Conservation (phyloP, 179 eudicot genomes). For the Beta lomatogona region DNA sequence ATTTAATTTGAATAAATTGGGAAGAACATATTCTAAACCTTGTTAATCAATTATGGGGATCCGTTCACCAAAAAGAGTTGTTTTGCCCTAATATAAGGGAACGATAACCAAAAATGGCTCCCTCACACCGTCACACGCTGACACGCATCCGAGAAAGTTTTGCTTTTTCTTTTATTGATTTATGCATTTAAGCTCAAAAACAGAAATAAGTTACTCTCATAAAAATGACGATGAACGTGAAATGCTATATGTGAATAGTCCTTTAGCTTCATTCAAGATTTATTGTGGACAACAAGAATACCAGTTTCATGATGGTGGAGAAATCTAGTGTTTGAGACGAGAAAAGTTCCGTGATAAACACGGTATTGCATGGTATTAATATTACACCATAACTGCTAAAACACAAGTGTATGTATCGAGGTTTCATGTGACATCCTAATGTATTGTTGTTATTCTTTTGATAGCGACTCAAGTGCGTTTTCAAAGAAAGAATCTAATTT, state of each 20-base stretch:
- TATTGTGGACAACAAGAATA: conserved; percentile 5
- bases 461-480: neutral
- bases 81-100: neutral
- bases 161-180: neutral
- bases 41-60: too few relatives aligned
- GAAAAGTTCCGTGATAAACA: neutral
- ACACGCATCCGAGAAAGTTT: neutral
- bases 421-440: neutral
- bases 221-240: neutral
- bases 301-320: neutral
- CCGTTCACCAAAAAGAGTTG: neutral
- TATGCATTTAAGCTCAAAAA: neutral
- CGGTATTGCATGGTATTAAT: neutral
- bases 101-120: neutral
- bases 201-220: neutral
- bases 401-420: neutral
- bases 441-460: conserved; percentile 5
- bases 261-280: neutral
- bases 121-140: too few relatives aligned
- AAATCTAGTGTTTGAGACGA: neutral
- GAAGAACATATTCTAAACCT: too few relatives aligned
- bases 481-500: neutral
- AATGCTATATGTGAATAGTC: neutral
- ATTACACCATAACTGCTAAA: neutral
- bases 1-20: too few relatives aligned